phyloP scores from a whole-genome alignment of 2,329 filamentous ascomycete genomes.

The Rutstroemia sp. region DNA sequence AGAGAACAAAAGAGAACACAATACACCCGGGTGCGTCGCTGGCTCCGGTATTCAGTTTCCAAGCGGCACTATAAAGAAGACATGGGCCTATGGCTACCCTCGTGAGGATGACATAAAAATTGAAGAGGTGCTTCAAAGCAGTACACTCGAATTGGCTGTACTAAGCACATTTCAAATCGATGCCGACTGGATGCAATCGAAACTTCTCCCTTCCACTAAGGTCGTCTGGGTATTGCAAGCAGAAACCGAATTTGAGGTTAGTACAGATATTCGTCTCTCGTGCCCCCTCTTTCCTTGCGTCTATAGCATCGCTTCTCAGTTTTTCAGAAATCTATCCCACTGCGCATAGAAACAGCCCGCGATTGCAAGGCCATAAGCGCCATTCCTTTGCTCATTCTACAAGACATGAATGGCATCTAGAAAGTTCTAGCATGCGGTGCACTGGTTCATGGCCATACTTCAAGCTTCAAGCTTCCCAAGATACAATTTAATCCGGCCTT shows the following conservation, averaged over 20 bases:
- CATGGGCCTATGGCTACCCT: slow-evolving; percentile 60
- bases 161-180: slow-evolving; percentile 87
- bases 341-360: no score
- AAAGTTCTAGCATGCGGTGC: no score
- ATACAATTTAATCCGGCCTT: no score
- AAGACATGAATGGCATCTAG: no score
- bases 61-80: slow-evolving; percentile 68
- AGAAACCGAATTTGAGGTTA: slow-evolving; percentile 44
- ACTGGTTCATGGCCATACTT: no score
- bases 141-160: slow-evolving; percentile 66
- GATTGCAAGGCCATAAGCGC: no score
- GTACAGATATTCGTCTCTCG: slow-evolving; percentile 11
- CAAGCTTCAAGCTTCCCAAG: no score
- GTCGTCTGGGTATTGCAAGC: slow-evolving; percentile 55
- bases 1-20: not conserved
- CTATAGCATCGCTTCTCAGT: no score
- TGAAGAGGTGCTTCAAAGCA: slow-evolving; percentile 74
- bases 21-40: slow-evolving; percentile 2
- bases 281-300: no score
- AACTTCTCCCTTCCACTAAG: slow-evolving; percentile 57
- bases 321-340: no score
- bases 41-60: slow-evolving; percentile 26
- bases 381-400: no score
- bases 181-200: slow-evolving; percentile 44
- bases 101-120: slow-evolving; percentile 74